Evolutionary conservation across 805 yeast species (phyloP).

Genomic region (Kodamaea restingae): DNA sequence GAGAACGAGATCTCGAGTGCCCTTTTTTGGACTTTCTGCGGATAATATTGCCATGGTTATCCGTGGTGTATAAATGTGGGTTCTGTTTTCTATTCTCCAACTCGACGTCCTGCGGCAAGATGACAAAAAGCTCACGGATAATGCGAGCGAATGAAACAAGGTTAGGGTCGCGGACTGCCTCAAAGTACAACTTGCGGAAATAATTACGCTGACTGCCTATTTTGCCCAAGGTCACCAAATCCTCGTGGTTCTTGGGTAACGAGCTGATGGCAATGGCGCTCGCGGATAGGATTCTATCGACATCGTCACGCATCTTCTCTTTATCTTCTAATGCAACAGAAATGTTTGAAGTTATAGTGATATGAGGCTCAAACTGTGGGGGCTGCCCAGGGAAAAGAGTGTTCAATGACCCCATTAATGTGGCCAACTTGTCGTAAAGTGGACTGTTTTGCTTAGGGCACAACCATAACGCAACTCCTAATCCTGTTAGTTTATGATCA

Average conservation of each 20-base stretch:
- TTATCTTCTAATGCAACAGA: conserved; percentile 35
- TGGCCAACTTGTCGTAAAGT: conserved; percentile 51
- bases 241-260: conserved; percentile 37
- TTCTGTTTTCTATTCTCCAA: conserved; percentile 31
- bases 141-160: conserved; percentile 51
- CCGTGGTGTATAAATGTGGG: conserved; percentile 38
- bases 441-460: conserved; percentile 58
- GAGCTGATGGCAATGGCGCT: conserved; percentile 52
- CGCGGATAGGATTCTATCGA: conserved; percentile 53
- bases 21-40: conserved; percentile 22
- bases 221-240: conserved; percentile 39
- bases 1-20: conserved; percentile 6
- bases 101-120: conserved; percentile 38
- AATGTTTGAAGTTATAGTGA: conserved; percentile 67
- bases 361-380: conserved; percentile 68
- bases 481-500: conserved; percentile 1
- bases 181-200: conserved; percentile 53
- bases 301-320: conserved; percentile 47
- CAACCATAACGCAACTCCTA: conserved; percentile 68
- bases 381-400: conserved; percentile 70
- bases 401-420: conserved; percentile 59
- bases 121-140: conserved; percentile 55
- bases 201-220: conserved; percentile 45
- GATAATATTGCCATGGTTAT: conserved; percentile 28
- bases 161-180: conserved; percentile 42